Conservation (phyloP, 768 basidiomycete species). For the Pholiota conissans region DNA sequence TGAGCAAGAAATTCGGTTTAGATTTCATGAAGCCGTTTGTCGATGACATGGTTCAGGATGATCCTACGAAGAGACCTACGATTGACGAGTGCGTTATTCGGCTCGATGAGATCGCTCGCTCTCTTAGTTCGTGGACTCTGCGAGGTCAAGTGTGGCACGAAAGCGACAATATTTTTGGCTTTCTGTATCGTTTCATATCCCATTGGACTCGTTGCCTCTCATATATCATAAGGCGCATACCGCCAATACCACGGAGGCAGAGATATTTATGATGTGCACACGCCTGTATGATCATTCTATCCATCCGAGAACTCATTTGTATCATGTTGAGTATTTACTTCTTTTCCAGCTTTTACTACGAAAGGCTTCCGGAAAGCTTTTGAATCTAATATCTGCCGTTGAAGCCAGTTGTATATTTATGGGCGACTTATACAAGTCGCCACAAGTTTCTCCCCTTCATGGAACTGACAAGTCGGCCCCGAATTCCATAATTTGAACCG, state of each 20-base stretch:
- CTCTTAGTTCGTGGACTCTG: constrained; percentile 12
- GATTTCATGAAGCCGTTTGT: constrained; percentile 34
- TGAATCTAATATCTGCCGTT: too few species aligned
- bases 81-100: constrained; percentile 34
- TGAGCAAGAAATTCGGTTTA: constrained; percentile 11
- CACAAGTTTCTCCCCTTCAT: too few species aligned
- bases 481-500: too few species aligned
- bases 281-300: too few species aligned
- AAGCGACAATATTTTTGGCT: constrained; percentile 11
- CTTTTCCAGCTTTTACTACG: too few species aligned
- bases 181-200: constrained; percentile 5
- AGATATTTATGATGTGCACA: too few species aligned
- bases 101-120: constrained; percentile 21
- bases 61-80: constrained; percentile 34
- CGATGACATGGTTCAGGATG: constrained; percentile 34
- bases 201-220: constrained; percentile 10
- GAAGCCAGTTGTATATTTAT: too few species aligned
- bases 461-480: too few species aligned
- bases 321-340: too few species aligned
- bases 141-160: constrained; percentile 8
- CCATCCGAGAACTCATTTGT: too few species aligned
- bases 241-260: constrained; percentile 4
- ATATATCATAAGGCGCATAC: constrained; percentile 7
- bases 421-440: too few species aligned
- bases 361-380: too few species aligned